Evolutionary conservation across 2,329 filamentous ascomycete species (phyloP).

Genomic region (Sordariomycetes sp.): DNA sequence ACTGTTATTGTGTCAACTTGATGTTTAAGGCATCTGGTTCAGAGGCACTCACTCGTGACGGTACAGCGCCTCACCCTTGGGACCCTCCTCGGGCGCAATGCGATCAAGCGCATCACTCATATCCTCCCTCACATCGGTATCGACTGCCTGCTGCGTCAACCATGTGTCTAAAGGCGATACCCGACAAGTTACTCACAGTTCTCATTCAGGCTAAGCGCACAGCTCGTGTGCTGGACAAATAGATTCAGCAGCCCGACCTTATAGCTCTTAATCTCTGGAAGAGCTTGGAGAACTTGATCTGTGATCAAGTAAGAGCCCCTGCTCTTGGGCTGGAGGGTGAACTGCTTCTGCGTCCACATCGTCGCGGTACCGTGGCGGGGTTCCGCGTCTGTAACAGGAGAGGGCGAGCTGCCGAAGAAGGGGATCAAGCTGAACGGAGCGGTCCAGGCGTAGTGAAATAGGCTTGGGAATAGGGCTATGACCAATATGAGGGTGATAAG

Average conservation of each 20-base stretch:
- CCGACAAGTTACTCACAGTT: slow-evolving; percentile 56
- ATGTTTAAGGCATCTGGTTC: not conserved
- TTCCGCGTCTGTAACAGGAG: no score
- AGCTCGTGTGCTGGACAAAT: slow-evolving; percentile 93
- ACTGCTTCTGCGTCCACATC: slow-evolving; percentile 80
- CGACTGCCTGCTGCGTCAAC: slow-evolving; percentile 20
- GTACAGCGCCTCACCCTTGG: slow-evolving; percentile 66
- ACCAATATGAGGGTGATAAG: slow-evolving; percentile 36
- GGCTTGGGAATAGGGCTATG: slow-evolving; percentile 39
- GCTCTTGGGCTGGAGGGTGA: slow-evolving; percentile 66
- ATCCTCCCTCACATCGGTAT: slow-evolving; percentile 75
- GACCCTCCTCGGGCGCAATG: slow-evolving; percentile 71
- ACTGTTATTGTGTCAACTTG: slow-evolving; percentile 21
- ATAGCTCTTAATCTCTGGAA: slow-evolving; percentile 77
- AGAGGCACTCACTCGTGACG: slow-evolving; percentile 47
- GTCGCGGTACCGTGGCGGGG: slow-evolving; percentile 27
- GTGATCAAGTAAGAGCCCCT: slow-evolving; percentile 89
- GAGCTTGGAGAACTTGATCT: slow-evolving; percentile 55
- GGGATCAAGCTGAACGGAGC: slow-evolving; percentile 33
- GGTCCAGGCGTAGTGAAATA: slow-evolving; percentile 43
- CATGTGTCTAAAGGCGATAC: not conserved
- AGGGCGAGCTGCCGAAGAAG: slow-evolving; percentile 19
- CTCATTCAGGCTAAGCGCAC: slow-evolving; percentile 86
- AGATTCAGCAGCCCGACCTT: slow-evolving; percentile 80
- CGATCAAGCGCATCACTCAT: slow-evolving; percentile 92